Conservation (phyloP, 73 alveolate species). For the Effrenium voratum region DNA sequence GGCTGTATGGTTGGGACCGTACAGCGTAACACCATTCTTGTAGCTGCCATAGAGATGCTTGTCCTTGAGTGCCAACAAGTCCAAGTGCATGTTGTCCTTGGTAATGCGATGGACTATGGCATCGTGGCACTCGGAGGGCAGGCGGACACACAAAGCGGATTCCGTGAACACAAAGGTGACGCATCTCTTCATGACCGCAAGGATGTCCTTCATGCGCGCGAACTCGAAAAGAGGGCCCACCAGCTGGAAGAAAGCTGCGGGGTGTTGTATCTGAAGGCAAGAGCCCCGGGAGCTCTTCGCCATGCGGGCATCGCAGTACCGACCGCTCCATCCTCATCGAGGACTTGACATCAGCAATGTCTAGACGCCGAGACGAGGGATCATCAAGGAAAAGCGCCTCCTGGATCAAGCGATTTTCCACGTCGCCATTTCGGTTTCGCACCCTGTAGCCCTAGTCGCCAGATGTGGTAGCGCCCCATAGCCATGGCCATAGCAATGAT, state of each 20-base stretch:
- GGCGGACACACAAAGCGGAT: neutral
- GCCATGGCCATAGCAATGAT: neutral
- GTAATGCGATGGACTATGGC: neutral
- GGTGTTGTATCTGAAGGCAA: too few relatives aligned
- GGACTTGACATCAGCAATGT: too few relatives aligned
- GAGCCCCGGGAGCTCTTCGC: too few relatives aligned
- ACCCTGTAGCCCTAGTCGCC: neutral
- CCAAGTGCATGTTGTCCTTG: neutral
- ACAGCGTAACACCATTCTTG: neutral
- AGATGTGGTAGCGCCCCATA: neutral
- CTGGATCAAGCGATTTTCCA: conserved; percentile 1
- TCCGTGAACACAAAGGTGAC: neutral
- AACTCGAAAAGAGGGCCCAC: neutral
- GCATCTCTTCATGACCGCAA: conserved; percentile 1
- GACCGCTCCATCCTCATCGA: too few relatives aligned
- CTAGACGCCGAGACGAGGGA: too few relatives aligned
- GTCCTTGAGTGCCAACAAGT: neutral
- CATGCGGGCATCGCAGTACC: too few relatives aligned
- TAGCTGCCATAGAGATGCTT: neutral
- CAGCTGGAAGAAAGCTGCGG: neutral
- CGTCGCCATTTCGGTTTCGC: conserved; percentile 41
- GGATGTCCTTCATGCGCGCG: conserved; percentile 6
- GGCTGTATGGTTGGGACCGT: neutral
- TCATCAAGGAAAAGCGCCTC: neutral
- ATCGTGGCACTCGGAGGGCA: conserved; percentile 3